A percentile compares a stretch with the other conserved stretches of the same genome.
These are phyloP conservation scores for Citrus medica DNA, from an alignment of 345 rosid species.

Conservation along the genomic window DNA sequence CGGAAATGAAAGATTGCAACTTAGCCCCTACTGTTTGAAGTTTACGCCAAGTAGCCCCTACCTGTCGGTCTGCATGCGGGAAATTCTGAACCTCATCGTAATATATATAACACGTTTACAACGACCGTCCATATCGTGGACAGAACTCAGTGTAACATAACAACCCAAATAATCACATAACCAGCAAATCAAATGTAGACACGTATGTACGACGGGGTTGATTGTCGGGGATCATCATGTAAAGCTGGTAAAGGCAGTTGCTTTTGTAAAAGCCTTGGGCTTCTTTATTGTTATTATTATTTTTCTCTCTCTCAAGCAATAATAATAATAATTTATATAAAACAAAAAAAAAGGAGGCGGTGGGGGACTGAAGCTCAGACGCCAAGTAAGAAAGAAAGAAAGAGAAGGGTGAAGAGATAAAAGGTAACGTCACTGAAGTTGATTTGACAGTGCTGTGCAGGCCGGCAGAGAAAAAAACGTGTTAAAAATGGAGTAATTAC, in stretches of 20 bases:
- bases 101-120: conserved; percentile 1
- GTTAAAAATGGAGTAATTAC: too few species aligned
- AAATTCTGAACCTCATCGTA: neutral
- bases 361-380: too few species aligned
- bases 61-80: too few species aligned
- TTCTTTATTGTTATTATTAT: neutral
- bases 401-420: neutral
- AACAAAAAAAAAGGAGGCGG: too few species aligned
- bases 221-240: conserved; percentile 7
- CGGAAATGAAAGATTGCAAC: too few species aligned
- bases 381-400: neutral
- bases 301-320: too few species aligned
- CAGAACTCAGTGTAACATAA: neutral
- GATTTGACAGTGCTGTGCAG: conserved; percentile 24
- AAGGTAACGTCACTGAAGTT: conserved; percentile 6
- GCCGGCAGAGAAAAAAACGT: conserved; percentile 1
- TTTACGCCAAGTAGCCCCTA: too few species aligned
- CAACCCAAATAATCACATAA: neutral
- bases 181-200: neutral
- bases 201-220: neutral
- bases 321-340: too few species aligned
- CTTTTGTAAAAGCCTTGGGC: neutral
- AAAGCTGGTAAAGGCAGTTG: neutral
- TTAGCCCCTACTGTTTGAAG: too few species aligned
- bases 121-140: neutral